phyloP scores from a whole-genome alignment of 495 filamentous ascomycete genomes.

The Sordaria brevicollis region DNA sequence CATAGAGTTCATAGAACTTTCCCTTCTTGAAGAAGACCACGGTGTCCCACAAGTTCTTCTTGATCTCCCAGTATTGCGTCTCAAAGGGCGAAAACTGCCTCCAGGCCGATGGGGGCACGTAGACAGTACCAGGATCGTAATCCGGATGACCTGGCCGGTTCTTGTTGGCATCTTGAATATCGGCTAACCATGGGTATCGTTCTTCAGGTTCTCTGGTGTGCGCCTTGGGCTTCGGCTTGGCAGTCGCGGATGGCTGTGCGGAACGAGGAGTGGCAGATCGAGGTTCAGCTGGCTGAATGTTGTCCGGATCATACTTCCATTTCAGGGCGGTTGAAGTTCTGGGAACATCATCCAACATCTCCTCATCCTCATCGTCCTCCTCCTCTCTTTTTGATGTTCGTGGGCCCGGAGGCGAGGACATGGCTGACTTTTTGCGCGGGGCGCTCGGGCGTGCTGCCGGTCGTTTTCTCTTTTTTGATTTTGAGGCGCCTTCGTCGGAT shows the following conservation, averaged over 20 bases:
- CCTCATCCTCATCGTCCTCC: conserved; percentile 13
- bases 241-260: conserved; percentile 28
- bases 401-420: conserved; percentile 29
- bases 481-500: conserved; percentile 40
- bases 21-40: conserved; percentile 99
- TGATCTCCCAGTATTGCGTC: conserved; percentile 99
- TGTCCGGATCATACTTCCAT: conserved; percentile 81
- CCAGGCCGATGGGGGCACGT: conserved; percentile 71
- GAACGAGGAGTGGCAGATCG: conserved; percentile 25
- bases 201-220: conserved; percentile 69
- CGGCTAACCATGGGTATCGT: conserved; percentile 82
- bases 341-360: conserved; percentile 43
- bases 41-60: conserved; percentile 94
- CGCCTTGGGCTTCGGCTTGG: conserved; percentile 50
- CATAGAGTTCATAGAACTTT: conserved; percentile 98
- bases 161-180: conserved; percentile 69
- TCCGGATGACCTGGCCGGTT: conserved; percentile 75
- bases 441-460: conserved; percentile 38
- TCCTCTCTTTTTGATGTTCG: neutral
- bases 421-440: conserved; percentile 48
- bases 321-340: conserved; percentile 66
- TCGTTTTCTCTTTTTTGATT: conserved; percentile 62
- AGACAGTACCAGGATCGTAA: conserved; percentile 84
- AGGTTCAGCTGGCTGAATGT: conserved; percentile 46
- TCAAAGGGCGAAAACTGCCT: conserved; percentile 82